Percentiles rank a stretch among this genome's conserved stretches.
These are phyloP conservation scores for Solanum tacnaense DNA, from an alignment of 257 asterid species.

Conservation along the genomic window DNA sequence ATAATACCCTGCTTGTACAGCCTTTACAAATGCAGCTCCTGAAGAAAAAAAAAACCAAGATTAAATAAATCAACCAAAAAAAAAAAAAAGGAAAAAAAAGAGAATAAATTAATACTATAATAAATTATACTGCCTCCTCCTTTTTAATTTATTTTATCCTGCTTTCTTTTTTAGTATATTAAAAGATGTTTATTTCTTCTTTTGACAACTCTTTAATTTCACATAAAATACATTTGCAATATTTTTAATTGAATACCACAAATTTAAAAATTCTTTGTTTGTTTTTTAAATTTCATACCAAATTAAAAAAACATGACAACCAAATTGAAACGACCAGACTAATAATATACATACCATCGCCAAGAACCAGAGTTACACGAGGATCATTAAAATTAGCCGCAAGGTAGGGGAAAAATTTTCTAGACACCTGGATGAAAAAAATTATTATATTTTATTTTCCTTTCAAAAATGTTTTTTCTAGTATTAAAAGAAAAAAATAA, in stretches of 20 bases:
- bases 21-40: slow-evolving; percentile 12
- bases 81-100: no score
- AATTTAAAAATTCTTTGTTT: no score
- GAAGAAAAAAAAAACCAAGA: neutral
- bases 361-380: slow-evolving; percentile 3
- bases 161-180: no score
- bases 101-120: no score
- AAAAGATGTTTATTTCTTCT: neutral
- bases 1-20: neutral
- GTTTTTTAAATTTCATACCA: no score
- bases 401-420: neutral
- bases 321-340: accelerated
- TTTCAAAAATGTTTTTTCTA: no score
- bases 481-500: neutral
- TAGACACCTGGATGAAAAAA: neutral
- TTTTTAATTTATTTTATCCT: no score
- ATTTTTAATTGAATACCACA: neutral
- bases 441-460: no score
- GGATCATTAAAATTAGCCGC: slow-evolving; percentile 6
- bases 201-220: no score
- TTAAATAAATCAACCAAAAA: neutral
- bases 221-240: no score
- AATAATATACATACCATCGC: neutral
- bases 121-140: neutral
- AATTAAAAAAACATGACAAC: no score